Percentiles rank a stretch among this genome's conserved stretches.
Evolutionary conservation across 148 eudicot genomes (phyloP).

Genomic region (Rhododendron henanense): DNA sequence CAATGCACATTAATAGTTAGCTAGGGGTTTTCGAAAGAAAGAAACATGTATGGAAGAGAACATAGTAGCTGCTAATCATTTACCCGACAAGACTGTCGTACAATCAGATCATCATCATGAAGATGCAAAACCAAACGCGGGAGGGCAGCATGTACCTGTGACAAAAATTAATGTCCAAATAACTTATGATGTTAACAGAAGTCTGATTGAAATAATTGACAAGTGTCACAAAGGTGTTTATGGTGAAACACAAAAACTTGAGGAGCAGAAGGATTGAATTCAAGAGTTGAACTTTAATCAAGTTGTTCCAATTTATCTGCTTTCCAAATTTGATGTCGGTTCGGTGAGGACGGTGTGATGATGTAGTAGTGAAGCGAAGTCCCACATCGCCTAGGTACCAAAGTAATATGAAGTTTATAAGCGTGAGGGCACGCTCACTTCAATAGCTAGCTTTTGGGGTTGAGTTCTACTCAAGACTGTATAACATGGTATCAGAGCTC

Average conservation of each 20-base stretch:
- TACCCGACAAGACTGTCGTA: constrained; percentile 93
- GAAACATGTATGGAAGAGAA: neutral
- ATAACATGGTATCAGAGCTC: no score
- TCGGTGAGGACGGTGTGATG: neutral
- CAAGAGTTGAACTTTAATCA: neutral
- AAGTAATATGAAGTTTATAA: no score
- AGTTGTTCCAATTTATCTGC: neutral
- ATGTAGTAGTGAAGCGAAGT: neutral
- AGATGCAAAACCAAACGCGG: constrained; percentile 92
- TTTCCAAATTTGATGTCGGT: neutral
- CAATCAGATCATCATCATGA: constrained; percentile 78
- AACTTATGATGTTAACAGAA: neutral
- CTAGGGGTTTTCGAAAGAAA: neutral
- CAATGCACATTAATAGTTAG: constrained; percentile 14
- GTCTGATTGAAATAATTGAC: neutral
- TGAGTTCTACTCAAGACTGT: neutral
- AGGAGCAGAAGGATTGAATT: neutral
- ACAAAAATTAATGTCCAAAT: constrained; percentile 13
- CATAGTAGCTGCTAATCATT: neutral
- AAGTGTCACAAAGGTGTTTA: neutral
- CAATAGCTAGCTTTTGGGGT: neutral
- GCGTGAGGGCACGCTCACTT: neutral
- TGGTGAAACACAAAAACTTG: neutral
- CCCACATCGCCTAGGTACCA: neutral
- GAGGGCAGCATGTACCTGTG: constrained; percentile 70